Conservation (phyloP, 495 filamentous ascomycete genomes). For the Penicillium pancosmium region DNA sequence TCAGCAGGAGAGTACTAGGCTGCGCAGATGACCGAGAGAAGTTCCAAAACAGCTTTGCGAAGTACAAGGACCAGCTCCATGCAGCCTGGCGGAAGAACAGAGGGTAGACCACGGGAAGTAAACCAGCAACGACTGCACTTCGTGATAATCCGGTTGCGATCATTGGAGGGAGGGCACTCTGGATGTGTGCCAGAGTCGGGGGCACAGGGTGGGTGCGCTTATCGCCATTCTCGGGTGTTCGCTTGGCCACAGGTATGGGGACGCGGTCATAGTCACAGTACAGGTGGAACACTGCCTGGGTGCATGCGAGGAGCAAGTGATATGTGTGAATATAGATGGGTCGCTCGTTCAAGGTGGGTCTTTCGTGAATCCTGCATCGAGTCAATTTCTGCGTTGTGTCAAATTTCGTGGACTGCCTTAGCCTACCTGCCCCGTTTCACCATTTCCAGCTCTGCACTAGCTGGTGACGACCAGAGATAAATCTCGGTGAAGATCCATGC, state of each 20-base stretch:
- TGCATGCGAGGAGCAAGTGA: slow-evolving; percentile 65
- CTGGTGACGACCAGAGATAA: slow-evolving; percentile 75
- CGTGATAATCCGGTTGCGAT: slow-evolving; percentile 41
- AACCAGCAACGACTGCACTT: slow-evolving; percentile 45
- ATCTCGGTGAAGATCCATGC: slow-evolving; percentile 80
- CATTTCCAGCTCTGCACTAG: slow-evolving; percentile 67
- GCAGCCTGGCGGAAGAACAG: slow-evolving; percentile 62
- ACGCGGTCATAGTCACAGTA: slow-evolving; percentile 74
- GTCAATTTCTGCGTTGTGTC: slow-evolving; percentile 14
- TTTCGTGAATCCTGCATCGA: slow-evolving; percentile 57
- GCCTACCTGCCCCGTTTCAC: slow-evolving; percentile 65
- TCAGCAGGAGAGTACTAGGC: slow-evolving; percentile 53
- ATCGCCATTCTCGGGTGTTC: slow-evolving; percentile 33
- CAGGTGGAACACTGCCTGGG: slow-evolving; percentile 71
- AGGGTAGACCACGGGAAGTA: slow-evolving; percentile 60
- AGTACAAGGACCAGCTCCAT: slow-evolving; percentile 68
- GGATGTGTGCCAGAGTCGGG: slow-evolving; percentile 38
- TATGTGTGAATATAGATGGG: slow-evolving; percentile 78
- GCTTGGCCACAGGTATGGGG: slow-evolving; percentile 52
- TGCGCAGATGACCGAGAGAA: slow-evolving; percentile 68
- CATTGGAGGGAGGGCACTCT: slow-evolving; percentile 24
- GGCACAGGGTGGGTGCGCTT: slow-evolving; percentile 40
- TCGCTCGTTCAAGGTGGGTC: slow-evolving; percentile 83
- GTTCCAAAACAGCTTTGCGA: slow-evolving; percentile 72
- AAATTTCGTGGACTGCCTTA: not conserved